phyloP scores from a whole-genome alignment of 345 rosid species.

The Lumnitzera littorea region DNA sequence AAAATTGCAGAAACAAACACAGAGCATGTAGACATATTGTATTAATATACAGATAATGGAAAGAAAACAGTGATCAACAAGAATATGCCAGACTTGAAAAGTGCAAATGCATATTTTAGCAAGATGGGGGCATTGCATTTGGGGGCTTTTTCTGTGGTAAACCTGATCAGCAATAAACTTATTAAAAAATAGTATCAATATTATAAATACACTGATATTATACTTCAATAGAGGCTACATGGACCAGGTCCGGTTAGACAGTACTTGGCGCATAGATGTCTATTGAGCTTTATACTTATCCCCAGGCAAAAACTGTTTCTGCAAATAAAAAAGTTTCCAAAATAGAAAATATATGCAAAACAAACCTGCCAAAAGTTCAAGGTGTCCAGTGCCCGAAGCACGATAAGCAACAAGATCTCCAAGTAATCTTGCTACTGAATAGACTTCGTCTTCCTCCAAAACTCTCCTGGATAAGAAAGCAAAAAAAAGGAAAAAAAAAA shows the following conservation, averaged over 20 bases:
- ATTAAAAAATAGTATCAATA: too few species aligned
- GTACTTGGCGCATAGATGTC: too few species aligned
- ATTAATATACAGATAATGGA: neutral
- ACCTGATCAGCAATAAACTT: too few species aligned
- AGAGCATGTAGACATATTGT: too few species aligned
- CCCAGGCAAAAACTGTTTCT: neutral
- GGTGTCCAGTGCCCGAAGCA: conserved; percentile 87
- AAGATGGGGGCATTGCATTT: too few species aligned
- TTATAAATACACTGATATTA: too few species aligned
- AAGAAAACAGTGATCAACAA: too few species aligned
- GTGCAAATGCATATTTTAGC: neutral
- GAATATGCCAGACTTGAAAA: too few species aligned
- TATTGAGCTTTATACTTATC: neutral
- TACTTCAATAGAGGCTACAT: too few species aligned
- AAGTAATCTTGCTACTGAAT: conserved; percentile 68
- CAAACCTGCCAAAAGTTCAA: conserved; percentile 83
- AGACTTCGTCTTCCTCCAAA: conserved; percentile 80
- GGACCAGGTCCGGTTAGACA: too few species aligned
- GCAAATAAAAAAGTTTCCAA: neutral
- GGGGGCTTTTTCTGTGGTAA: too few species aligned
- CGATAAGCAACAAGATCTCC: conserved; percentile 95
- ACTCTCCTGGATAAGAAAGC: conserved; percentile 34
- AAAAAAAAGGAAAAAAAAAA: neutral
- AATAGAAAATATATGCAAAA: neutral
- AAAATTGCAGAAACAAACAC: neutral